These are phyloP conservation scores for Tuber borchii DNA, from an alignment of 495 filamentous ascomycete species.

Conservation along the genomic window DNA sequence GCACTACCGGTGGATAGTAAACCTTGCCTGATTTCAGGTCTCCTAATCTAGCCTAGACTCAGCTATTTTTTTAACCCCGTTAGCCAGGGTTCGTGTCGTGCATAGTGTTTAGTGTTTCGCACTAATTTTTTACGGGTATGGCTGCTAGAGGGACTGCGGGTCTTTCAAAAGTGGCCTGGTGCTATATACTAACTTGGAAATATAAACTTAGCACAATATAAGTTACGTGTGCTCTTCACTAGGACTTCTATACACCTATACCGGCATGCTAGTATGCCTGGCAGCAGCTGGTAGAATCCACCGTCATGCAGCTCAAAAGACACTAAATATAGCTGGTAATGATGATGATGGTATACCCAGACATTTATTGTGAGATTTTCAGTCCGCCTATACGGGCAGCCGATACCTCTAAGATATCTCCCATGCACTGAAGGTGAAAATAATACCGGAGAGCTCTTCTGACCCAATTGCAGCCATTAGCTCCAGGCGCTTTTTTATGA, in stretches of 20 bases:
- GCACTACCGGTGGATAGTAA: neutral
- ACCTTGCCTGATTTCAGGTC: neutral
- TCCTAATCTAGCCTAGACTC: neutral
- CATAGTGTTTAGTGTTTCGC: neutral
- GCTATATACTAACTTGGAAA: too few species aligned
- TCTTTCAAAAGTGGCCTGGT: neutral
- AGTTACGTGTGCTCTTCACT: neutral
- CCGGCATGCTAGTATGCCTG: neutral
- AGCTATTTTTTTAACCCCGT: neutral
- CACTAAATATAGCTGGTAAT: neutral
- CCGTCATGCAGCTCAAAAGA: neutral
- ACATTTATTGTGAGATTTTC: too few species aligned
- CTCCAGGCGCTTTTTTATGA: too few species aligned
- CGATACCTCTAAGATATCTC: too few species aligned
- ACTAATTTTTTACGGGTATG: neutral
- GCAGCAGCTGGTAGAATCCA: neutral
- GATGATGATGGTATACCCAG: too few species aligned
- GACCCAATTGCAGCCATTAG: too few species aligned
- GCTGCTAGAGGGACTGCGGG: neutral
- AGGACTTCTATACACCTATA: neutral
- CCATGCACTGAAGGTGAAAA: too few species aligned
- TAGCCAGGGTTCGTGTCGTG: neutral
- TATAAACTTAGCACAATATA: neutral
- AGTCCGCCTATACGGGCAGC: too few species aligned
- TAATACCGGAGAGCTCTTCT: too few species aligned